A percentile compares a stretch with the other conserved stretches of the same genome.
These are phyloP conservation scores for Mucor lusitanicus DNA, from an alignment of 371 early-diverging fungal genomes.

Conservation along the genomic window DNA sequence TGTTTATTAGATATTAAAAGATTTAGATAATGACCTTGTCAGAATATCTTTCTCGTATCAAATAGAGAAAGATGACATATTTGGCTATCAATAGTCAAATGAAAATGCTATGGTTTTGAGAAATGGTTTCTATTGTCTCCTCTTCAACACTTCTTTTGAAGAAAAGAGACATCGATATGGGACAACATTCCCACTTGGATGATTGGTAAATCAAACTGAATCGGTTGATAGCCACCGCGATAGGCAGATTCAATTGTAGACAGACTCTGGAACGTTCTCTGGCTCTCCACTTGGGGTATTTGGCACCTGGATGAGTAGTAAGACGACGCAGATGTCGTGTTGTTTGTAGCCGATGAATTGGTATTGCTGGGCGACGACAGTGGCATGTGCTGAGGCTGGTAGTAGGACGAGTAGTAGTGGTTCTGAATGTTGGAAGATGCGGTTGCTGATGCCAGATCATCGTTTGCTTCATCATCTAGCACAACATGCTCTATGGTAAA, in stretches of 20 bases:
- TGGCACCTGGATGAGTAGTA: conserved; percentile 8
- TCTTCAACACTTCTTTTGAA: not conserved
- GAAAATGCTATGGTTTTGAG: not conserved
- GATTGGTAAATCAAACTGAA: conserved; percentile 17
- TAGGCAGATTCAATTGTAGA: conserved; percentile 14
- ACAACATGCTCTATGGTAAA: not conserved
- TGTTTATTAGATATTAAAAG: not conserved
- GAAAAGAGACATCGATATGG: conserved; percentile 20
- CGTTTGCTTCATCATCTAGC: not conserved
- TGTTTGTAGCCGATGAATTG: not conserved
- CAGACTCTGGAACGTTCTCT: conserved; percentile 6
- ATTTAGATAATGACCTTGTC: not conserved
- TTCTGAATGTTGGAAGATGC: not conserved
- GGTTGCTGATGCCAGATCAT: not conserved
- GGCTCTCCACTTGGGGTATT: conserved; percentile 16
- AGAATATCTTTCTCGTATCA: not conserved
- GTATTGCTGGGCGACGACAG: conserved; percentile 7
- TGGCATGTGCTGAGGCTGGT: conserved; percentile 7
- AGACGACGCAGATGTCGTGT: conserved; percentile 1
- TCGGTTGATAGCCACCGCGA: not conserved
- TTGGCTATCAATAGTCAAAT: not conserved
- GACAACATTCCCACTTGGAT: conserved; percentile 18
- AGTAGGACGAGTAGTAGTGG: not conserved
- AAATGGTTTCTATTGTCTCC: conserved; percentile 1
- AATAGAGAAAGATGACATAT: not conserved